Conservation (phyloP, 306 rosid species). For the Sechiopsis laciniata region DNA sequence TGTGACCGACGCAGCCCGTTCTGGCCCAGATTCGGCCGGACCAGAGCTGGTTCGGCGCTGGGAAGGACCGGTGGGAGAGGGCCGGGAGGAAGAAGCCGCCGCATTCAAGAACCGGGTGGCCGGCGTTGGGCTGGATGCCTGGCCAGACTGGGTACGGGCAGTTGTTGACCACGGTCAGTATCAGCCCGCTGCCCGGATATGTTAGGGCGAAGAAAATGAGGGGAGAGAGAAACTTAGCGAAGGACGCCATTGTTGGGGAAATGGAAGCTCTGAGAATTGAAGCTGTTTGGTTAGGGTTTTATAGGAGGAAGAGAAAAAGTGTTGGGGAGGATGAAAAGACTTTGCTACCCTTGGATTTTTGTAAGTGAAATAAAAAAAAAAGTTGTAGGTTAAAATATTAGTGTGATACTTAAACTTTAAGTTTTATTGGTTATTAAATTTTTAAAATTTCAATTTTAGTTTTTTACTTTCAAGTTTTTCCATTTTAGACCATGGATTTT, state of each 20-base stretch:
- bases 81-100: conserved; percentile 67
- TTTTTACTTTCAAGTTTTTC: too few species aligned
- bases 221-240: background rate
- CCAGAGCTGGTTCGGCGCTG: conserved; percentile 66
- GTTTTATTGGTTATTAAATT: too few species aligned
- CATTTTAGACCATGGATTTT: too few species aligned
- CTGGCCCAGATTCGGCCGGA: conserved; percentile 98
- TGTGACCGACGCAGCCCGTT: conserved; percentile 46
- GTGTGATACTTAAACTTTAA: too few species aligned
- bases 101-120: conserved; percentile 51
- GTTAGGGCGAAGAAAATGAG: background rate
- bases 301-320: conserved; percentile 20
- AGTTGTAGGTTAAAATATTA: too few species aligned
- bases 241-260: conserved; percentile 17
- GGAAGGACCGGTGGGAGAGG: conserved; percentile 65
- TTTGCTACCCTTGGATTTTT: too few species aligned
- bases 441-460: too few species aligned
- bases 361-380: too few species aligned
- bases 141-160: conserved; percentile 93
- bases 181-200: background rate
- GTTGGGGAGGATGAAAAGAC: too few species aligned
- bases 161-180: conserved; percentile 82
- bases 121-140: conserved; percentile 79
- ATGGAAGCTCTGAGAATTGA: too few species aligned
- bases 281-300: conserved; percentile 19